phyloP scores from a whole-genome alignment of 371 early-diverging fungal genomes.

The Rhizomucor pusillus region DNA sequence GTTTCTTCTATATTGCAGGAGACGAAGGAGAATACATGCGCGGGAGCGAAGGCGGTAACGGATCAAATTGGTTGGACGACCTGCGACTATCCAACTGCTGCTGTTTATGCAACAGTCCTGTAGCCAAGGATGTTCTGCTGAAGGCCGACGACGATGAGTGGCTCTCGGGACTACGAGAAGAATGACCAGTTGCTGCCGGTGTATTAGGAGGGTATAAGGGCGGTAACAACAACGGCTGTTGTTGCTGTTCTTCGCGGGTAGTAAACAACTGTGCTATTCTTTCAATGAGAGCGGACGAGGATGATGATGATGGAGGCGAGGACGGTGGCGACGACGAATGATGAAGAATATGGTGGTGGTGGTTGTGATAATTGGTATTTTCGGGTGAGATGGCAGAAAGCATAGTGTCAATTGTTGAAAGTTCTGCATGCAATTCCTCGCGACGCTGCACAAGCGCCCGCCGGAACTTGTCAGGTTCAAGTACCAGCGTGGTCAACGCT shows the following conservation, averaged over 20 bases:
- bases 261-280: neutral
- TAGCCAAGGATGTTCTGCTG: neutral
- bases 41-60: too few relatives aligned
- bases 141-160: too few relatives aligned
- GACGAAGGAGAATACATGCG: too few relatives aligned
- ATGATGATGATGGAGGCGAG: neutral
- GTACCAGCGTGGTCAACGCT: conserved; percentile 11
- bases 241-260: neutral
- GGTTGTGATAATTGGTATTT: neutral
- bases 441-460: conserved; percentile 19
- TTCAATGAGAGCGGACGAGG: neutral
- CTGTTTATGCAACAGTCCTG: neutral
- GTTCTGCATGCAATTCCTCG: conserved; percentile 20
- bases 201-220: neutral
- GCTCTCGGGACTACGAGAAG: too few relatives aligned
- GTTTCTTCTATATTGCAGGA: too few relatives aligned
- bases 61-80: too few relatives aligned
- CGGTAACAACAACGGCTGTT: conserved; percentile 3
- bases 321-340: neutral
- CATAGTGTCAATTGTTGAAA: conserved; percentile 3
- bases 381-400: conserved; percentile 1
- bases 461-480: conserved; percentile 27
- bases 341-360: neutral
- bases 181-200: too few relatives aligned
- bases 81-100: neutral